Percentiles rank a stretch among this genome's conserved stretches.
Evolutionary conservation across 805 yeast species (phyloP).

Genomic region (Ogataea paradorogensis): DNA sequence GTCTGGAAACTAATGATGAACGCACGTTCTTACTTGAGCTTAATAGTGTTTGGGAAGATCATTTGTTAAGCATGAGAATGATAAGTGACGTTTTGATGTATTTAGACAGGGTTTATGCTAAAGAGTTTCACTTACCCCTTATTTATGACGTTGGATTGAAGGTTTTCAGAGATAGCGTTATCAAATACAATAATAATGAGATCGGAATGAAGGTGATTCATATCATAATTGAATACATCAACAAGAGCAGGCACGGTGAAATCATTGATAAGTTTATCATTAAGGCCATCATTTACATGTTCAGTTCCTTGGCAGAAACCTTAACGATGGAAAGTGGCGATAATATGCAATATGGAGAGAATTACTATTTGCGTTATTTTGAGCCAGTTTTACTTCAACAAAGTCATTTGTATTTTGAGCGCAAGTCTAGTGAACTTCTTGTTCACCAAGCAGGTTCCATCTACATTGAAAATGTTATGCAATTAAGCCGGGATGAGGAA

Average conservation of each 20-base stretch:
- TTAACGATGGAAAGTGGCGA: constrained; percentile 12
- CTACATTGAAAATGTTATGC: constrained; percentile 50
- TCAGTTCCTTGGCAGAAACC: constrained; percentile 57
- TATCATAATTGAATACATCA: constrained; percentile 53
- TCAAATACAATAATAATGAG: constrained; percentile 46
- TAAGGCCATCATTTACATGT: constrained; percentile 63
- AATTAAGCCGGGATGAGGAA: constrained; percentile 62
- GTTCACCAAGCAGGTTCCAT: constrained; percentile 47
- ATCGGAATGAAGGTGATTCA: constrained; percentile 51
- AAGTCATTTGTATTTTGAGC: constrained; percentile 54
- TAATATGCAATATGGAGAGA: constrained; percentile 45
- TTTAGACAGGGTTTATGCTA: constrained; percentile 79
- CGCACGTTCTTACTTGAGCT: constrained; percentile 33
- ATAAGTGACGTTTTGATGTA: constrained; percentile 84
- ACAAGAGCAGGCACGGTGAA: constrained; percentile 51
- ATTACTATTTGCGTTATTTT: constrained; percentile 59
- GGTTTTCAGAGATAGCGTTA: constrained; percentile 58
- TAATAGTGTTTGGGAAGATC: constrained; percentile 63
- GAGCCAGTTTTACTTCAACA: constrained; percentile 61
- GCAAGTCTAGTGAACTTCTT: constrained; percentile 44
- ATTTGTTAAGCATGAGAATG: constrained; percentile 68
- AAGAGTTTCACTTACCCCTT: constrained; percentile 57
- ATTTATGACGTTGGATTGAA: constrained; percentile 73
- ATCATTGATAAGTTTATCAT: constrained; percentile 57
- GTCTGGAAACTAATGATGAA: constrained; percentile 17